phyloP scores from a whole-genome alignment of 2,329 filamentous ascomycete genomes.

The Penicillium hesseltinei region DNA sequence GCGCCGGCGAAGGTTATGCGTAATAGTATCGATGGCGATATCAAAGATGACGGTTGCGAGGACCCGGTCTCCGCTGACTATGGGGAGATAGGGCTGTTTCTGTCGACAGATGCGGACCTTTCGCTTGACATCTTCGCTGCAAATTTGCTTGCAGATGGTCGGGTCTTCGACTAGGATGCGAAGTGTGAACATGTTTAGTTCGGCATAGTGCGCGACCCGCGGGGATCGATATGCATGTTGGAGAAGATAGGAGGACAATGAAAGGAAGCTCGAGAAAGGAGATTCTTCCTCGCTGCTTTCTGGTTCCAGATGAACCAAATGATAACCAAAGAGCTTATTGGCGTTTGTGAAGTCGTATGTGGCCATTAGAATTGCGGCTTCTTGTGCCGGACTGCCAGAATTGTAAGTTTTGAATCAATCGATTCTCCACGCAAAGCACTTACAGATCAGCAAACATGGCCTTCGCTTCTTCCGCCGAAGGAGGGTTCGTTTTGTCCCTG shows the following conservation, averaged over 20 bases:
- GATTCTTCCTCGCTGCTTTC: constrained; percentile 65
- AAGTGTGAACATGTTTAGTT: constrained; percentile 80
- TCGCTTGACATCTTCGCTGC: constrained; percentile 71
- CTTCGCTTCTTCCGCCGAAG: constrained; percentile 77
- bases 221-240: constrained; percentile 86
- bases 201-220: constrained; percentile 76
- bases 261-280: constrained; percentile 79
- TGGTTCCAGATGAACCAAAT: constrained; percentile 65
- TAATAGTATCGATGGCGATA: constrained; percentile 83
- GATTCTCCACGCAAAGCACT: constrained; percentile 4
- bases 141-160: constrained; percentile 76
- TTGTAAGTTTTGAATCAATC: constrained; percentile 24
- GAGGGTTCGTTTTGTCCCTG: constrained; percentile 58
- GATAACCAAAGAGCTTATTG: constrained; percentile 93
- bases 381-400: constrained; percentile 65
- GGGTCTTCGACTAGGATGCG: constrained; percentile 85
- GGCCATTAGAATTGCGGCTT: constrained; percentile 76
- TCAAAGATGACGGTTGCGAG: constrained; percentile 77
- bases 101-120: constrained; percentile 84
- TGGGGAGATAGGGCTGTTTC: constrained; percentile 77
- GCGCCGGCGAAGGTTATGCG: constrained; percentile 84
- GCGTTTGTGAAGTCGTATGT: constrained; percentile 92
- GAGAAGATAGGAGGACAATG: constrained; percentile 85
- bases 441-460: constrained; percentile 76
- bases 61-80: constrained; percentile 69